These are phyloP conservation scores for Solanum commersonii DNA, from an alignment of 257 asterid genomes.

Conservation along the genomic window DNA sequence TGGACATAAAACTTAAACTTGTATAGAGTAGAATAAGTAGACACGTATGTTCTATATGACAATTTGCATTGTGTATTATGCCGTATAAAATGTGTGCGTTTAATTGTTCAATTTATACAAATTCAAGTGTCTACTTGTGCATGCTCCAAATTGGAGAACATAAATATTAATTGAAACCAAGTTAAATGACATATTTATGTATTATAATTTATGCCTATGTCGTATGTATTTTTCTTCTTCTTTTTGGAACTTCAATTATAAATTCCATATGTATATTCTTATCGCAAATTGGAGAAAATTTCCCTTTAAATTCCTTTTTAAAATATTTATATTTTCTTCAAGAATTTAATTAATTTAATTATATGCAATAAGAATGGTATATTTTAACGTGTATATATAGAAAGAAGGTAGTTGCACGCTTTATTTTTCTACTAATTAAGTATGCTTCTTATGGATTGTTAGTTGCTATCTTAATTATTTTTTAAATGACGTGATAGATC, in stretches of 20 bases:
- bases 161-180: not conserved
- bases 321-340: not conserved
- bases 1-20: not conserved
- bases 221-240: not conserved
- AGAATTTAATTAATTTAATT: not conserved
- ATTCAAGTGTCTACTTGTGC: not conserved
- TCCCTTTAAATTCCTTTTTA: not conserved
- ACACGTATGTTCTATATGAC: rapidly evolving
- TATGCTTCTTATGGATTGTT: not conserved
- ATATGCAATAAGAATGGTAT: not conserved
- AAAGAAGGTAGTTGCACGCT: not conserved
- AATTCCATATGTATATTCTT: not conserved
- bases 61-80: not conserved
- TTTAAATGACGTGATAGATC: no score
- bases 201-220: not conserved
- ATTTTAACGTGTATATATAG: not conserved
- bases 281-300: not conserved
- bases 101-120: not conserved
- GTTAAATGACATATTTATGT: not conserved
- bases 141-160: not conserved
- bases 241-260: not conserved
- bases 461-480: no score
- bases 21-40: not conserved
- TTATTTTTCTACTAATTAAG: not conserved
- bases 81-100: not conserved